Base-by-base conservation (phyloP, 1,139 yeast species). In the Yamadazyma mexicana region DNA sequence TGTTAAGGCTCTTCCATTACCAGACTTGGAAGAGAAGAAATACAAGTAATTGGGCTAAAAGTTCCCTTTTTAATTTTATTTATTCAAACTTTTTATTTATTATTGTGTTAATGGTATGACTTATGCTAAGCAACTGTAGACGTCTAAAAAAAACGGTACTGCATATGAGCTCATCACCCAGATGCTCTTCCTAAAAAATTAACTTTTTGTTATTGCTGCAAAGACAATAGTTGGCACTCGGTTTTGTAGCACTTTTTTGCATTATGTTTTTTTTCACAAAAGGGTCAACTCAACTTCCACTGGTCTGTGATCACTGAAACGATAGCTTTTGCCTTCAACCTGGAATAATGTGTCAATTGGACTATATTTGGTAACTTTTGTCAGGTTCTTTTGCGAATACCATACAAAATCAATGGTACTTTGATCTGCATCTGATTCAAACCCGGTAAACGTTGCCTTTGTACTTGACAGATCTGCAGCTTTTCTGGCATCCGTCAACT, bases 1-100 rank as follows among this genome's bases (percentile, higher is more conserved):
- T 22, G 73, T 82, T 37, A 73, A 69, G 54, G 81, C 84, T 11
- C 50, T 78, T 44, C 71, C 55, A 5, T 62, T 72, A 34, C 54
- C 54, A 14, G 53, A 50, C 34, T 40, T 50, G 20, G 54, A 50
- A 34, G 50, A 38, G 4, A 49, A 43, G 39, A 48, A 47, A 33
- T 34, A 35, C 16, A 45, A 45, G 37, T 44, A 24, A 36, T 16
- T 7, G 20, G 18, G n/a, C 7, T 26, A 26, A 26, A 17, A 10
- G 11, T 24, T 24, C 5, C 15, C 9, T 25, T 25, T 16, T 22
- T 31, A 18, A 12, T 32, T 37, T 27, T 6, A n/a, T 37, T 37
- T 33, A 28, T 33, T 37, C 25, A 23, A 29, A 22, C 17, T 22
- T 31, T 32, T 30, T 26, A 36, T 35, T 25, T 9, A 17, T 34